phyloP scores from a whole-genome alignment of 352 stramenopile species.

The Phytophthora hibernalis region DNA sequence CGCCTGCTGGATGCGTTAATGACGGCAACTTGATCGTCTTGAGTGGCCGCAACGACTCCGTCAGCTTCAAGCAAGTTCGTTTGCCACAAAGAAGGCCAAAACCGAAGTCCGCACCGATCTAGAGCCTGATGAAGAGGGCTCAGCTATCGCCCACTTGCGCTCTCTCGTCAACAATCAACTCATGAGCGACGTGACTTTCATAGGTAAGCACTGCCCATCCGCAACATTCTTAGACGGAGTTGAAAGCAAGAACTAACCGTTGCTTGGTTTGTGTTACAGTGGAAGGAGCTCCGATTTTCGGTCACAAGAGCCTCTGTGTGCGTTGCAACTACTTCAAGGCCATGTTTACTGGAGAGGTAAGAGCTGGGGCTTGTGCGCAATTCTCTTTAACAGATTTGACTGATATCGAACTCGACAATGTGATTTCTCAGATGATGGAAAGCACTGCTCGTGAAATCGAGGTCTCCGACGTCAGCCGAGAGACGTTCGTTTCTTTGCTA shows the following conservation, averaged over 20 bases:
- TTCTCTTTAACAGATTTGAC: not conserved
- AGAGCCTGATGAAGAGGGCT: constrained; percentile 46
- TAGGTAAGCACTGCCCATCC: constrained; percentile 47
- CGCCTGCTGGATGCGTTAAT: constrained; percentile 94
- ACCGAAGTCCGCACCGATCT: constrained; percentile 48
- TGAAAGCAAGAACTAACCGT: not conserved
- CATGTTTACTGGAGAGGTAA: constrained; percentile 84
- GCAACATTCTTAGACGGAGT: not conserved
- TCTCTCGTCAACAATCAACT: constrained; percentile 83
- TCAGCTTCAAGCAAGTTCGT: constrained; percentile 93
- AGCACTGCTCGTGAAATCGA: constrained; percentile 87
- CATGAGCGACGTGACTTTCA: constrained; percentile 88
- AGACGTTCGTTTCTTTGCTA: constrained; percentile 94
- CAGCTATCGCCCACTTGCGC: constrained; percentile 75
- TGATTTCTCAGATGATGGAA: constrained; percentile 86
- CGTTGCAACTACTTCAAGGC: constrained; percentile 95
- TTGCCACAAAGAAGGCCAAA: constrained; percentile 81
- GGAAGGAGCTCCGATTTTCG: constrained; percentile 84
- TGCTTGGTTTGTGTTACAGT: constrained; percentile 44
- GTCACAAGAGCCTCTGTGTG: constrained; percentile 92
- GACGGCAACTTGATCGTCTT: constrained; percentile 94
- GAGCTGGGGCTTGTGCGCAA: not conserved
- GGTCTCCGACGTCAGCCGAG: constrained; percentile 90
- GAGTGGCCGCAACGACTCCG: constrained; percentile 93
- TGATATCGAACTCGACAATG: not conserved